Conservation (phyloP, 1,284 basidiomycete genomes). For the Irpex sp. region DNA sequence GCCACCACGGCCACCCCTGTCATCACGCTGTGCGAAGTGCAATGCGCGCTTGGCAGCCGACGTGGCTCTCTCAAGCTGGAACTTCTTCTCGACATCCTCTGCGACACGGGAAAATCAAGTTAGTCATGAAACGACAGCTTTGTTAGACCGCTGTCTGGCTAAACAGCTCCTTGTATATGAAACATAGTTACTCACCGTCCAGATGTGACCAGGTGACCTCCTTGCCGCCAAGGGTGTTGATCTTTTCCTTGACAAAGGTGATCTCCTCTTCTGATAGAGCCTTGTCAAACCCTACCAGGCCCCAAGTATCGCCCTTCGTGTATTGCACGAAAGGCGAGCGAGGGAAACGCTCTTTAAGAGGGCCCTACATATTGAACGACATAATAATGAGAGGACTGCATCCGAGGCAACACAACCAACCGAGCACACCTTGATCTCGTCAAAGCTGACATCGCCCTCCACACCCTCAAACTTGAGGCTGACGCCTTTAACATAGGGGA, state of each 20-base stretch:
- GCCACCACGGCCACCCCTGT: conserved; percentile 29
- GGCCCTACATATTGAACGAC: conserved; percentile 40
- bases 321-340: conserved; percentile 74
- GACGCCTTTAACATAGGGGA: conserved; percentile 70
- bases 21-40: conserved; percentile 23
- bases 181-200: conserved; percentile 41
- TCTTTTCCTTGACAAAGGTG: conserved; percentile 54
- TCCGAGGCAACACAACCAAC: conserved; percentile 6
- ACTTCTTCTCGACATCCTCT: conserved; percentile 64
- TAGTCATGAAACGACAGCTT: not conserved
- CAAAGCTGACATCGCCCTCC: conserved; percentile 61
- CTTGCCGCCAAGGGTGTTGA: conserved; percentile 60
- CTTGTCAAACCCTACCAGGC: conserved; percentile 50
- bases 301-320: conserved; percentile 47
- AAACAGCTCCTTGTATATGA: not conserved
- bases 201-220: conserved; percentile 59
- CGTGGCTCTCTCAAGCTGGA: conserved; percentile 70
- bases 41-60: conserved; percentile 51
- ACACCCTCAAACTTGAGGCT: conserved; percentile 76
- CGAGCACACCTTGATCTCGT: conserved; percentile 62
- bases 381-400: not conserved
- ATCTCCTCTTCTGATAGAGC: conserved; percentile 66
- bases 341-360: conserved; percentile 77
- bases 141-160: not conserved
- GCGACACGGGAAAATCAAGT: not conserved